Conservation (phyloP, 1,139 yeast species). For the Geotrichum phurueaensis region DNA sequence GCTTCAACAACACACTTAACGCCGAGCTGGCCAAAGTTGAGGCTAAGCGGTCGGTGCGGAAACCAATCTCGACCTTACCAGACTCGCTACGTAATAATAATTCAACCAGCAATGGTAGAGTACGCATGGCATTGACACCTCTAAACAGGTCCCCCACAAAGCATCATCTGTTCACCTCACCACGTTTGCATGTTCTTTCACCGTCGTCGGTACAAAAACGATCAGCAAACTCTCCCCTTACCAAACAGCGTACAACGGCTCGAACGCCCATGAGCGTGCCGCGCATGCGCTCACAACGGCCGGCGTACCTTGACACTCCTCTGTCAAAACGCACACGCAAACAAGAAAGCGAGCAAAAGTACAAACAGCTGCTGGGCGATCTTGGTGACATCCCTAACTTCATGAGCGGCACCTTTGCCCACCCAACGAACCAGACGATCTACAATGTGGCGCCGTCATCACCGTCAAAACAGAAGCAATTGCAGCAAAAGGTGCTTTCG, state of each 20-base stretch:
- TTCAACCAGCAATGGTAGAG: background rate
- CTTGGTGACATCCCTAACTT: background rate
- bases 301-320: background rate
- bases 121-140: background rate
- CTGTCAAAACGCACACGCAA: background rate
- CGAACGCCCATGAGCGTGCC: background rate
- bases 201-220: background rate
- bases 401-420: background rate
- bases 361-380: background rate
- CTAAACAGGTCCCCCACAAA: background rate
- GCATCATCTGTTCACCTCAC: background rate
- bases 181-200: background rate
- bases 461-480: background rate
- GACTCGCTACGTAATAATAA: background rate
- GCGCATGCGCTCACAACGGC: background rate
- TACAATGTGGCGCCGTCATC: background rate
- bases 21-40: slow-evolving; percentile 21
- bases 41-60: slow-evolving; percentile 15
- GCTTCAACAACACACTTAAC: slow-evolving; percentile 24
- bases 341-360: background rate
- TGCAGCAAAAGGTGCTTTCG: background rate
- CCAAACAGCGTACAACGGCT: background rate
- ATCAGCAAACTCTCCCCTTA: background rate
- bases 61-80: slow-evolving; percentile 13
- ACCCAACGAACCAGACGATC: background rate